A percentile compares a stretch with the other conserved stretches of the same genome.
Evolutionary conservation across 345 rosid species (phyloP).

Genomic region (Viola odorata): DNA sequence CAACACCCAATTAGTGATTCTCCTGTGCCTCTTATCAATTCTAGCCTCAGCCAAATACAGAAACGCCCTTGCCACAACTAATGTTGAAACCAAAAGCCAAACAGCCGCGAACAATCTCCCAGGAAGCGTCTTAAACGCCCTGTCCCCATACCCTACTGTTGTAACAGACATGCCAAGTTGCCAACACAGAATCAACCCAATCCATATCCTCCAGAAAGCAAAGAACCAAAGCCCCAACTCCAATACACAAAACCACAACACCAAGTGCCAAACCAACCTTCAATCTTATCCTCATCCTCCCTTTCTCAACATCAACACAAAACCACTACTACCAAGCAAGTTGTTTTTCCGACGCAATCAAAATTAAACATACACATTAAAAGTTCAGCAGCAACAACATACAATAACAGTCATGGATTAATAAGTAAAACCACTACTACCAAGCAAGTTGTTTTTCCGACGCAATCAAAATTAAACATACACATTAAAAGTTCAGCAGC

Average conservation of each 20-base stretch:
- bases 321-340: no score
- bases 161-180: conserved; percentile 58
- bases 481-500: no score
- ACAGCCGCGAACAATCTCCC: conserved; percentile 49
- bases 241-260: conserved; percentile 22
- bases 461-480: no score
- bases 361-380: no score
- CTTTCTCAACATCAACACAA: conserved; percentile 21
- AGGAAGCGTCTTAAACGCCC: conserved; percentile 32
- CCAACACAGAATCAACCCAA: conserved; percentile 45
- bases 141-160: conserved; percentile 59
- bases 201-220: conserved; percentile 30
- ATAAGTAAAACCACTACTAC: no score
- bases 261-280: conserved; percentile 15
- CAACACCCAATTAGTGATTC: conserved; percentile 38
- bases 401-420: no score
- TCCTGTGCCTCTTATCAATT: conserved; percentile 41
- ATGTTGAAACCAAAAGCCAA: conserved; percentile 44
- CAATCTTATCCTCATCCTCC: conserved; percentile 43
- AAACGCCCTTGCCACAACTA: conserved; percentile 51
- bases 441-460: no score
- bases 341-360: no score
- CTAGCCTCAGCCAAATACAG: conserved; percentile 43
- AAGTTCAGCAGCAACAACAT: no score
- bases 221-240: conserved; percentile 32